Conservation (phyloP, 352 stramenopile species). For the Phytophthora citrophthora region DNA sequence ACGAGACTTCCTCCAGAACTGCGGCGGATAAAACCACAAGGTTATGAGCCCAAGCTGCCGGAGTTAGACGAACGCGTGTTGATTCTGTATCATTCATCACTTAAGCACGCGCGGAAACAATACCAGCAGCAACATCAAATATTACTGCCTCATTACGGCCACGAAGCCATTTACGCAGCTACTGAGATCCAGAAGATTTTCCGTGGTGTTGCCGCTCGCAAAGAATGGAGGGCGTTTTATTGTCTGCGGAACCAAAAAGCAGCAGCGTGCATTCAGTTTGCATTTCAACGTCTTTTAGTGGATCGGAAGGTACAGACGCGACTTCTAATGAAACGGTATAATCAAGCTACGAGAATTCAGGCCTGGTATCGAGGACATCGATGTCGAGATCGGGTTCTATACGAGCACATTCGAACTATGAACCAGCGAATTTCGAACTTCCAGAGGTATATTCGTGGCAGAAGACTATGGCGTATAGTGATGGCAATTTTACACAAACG, state of each 20-base stretch:
- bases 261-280: slow-evolving; percentile 44
- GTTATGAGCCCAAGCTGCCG: slow-evolving; percentile 20
- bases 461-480: slow-evolving; percentile 54
- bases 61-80: slow-evolving; percentile 65
- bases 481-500: slow-evolving; percentile 39
- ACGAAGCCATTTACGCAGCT: slow-evolving; percentile 65
- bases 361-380: slow-evolving; percentile 50
- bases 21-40: not conserved
- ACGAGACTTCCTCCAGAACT: not conserved
- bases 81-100: slow-evolving; percentile 66
- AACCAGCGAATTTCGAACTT: slow-evolving; percentile 47
- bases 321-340: slow-evolving; percentile 25
- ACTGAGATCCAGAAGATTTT: slow-evolving; percentile 64
- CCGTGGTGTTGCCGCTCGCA: slow-evolving; percentile 42
- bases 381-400: slow-evolving; percentile 35
- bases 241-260: slow-evolving; percentile 47
- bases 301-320: slow-evolving; percentile 29
- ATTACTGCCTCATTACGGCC: slow-evolving; percentile 29
- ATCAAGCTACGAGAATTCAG: slow-evolving; percentile 41
- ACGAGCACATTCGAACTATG: slow-evolving; percentile 32
- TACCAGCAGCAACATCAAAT: slow-evolving; percentile 9
- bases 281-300: slow-evolving; percentile 37
- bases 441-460: slow-evolving; percentile 49
- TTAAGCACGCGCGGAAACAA: slow-evolving; percentile 43
- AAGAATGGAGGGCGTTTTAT: slow-evolving; percentile 41